phyloP scores from a whole-genome alignment of 495 filamentous ascomycete genomes.

The Penicillium diatomitis region DNA sequence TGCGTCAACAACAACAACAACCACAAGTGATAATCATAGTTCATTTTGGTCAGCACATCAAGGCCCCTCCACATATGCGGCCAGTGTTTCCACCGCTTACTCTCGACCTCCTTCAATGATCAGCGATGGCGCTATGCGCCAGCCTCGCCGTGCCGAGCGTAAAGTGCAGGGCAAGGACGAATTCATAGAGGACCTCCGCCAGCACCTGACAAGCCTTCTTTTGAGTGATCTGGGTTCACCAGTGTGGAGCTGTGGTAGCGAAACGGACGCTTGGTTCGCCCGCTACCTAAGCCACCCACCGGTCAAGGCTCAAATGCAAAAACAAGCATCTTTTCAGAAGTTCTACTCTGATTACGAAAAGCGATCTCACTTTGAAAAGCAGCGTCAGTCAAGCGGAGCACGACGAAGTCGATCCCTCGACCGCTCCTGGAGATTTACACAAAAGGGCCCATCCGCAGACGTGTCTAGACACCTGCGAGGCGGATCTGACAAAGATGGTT shows the following conservation, averaged over 20 bases:
- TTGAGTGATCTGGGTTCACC: slow-evolving; percentile 82
- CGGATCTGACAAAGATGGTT: slow-evolving; percentile 4
- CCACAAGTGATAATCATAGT: slow-evolving; percentile 66
- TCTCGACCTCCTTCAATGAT: slow-evolving; percentile 38
- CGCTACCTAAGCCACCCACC: slow-evolving; percentile 66
- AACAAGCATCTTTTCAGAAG: slow-evolving; percentile 41
- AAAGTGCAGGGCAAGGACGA: slow-evolving; percentile 43
- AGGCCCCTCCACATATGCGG: slow-evolving; percentile 51
- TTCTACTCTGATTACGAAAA: slow-evolving; percentile 36
- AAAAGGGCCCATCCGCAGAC: neutral
- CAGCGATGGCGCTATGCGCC: slow-evolving; percentile 27
- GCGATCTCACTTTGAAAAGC: slow-evolving; percentile 15
- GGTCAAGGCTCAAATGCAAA: slow-evolving; percentile 65
- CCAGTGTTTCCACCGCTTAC: slow-evolving; percentile 48
- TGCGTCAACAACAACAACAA: slow-evolving; percentile 41
- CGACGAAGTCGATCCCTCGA: slow-evolving; percentile 32
- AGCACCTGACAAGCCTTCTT: slow-evolving; percentile 72
- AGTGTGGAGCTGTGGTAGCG: slow-evolving; percentile 74
- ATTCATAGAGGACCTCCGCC: slow-evolving; percentile 69
- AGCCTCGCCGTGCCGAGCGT: slow-evolving; percentile 27
- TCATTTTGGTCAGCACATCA: slow-evolving; percentile 84
- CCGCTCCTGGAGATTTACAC: neutral
- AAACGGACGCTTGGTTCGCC: slow-evolving; percentile 88
- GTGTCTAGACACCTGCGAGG: neutral
- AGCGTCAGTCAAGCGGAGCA: slow-evolving; percentile 15